A percentile compares a stretch with the other conserved stretches of the same genome.
Evolutionary conservation across 2,329 filamentous ascomycete genomes (phyloP).

Genomic region (Clonostachys solani): DNA sequence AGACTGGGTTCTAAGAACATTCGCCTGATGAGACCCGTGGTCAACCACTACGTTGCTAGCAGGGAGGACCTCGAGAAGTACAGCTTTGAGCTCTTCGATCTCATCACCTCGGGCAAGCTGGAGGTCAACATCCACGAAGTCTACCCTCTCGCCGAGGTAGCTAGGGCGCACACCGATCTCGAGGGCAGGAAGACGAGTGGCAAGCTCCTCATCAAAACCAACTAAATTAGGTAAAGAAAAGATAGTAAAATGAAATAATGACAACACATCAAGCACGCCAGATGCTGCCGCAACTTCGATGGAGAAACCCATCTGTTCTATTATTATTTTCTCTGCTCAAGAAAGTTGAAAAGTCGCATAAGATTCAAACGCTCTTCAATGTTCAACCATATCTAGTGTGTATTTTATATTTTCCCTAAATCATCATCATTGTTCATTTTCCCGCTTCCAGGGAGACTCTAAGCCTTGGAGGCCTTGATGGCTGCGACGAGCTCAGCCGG

Average conservation of each 20-base stretch:
- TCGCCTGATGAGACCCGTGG: slow-evolving; percentile 68
- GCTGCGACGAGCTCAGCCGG: slow-evolving; percentile 73
- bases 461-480: slow-evolving; percentile 38
- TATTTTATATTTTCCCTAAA: neutral
- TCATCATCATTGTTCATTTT: neutral
- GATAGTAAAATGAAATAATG: neutral
- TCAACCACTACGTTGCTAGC: slow-evolving; percentile 67
- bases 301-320: too few species aligned
- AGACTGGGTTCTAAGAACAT: slow-evolving; percentile 70
- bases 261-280: too few species aligned
- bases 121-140: slow-evolving; percentile 71
- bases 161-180: slow-evolving; percentile 70
- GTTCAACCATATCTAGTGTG: neutral
- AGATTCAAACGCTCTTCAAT: neutral
- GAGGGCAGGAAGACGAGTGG: slow-evolving; percentile 80
- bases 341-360: too few species aligned
- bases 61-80: slow-evolving; percentile 70
- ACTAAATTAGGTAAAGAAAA: slow-evolving; percentile 15
- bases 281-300: too few species aligned
- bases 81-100: slow-evolving; percentile 65
- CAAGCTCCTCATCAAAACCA: slow-evolving; percentile 70
- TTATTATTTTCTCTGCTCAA: too few species aligned
- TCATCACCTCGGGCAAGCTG: slow-evolving; percentile 65
- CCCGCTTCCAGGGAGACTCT: slow-evolving; percentile 2
- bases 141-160: slow-evolving; percentile 72